Evolutionary conservation across 2,329 filamentous ascomycete genomes (phyloP), one percentile per base, ranked within the genome.

Genomic region (Claviceps citrina): DNA sequence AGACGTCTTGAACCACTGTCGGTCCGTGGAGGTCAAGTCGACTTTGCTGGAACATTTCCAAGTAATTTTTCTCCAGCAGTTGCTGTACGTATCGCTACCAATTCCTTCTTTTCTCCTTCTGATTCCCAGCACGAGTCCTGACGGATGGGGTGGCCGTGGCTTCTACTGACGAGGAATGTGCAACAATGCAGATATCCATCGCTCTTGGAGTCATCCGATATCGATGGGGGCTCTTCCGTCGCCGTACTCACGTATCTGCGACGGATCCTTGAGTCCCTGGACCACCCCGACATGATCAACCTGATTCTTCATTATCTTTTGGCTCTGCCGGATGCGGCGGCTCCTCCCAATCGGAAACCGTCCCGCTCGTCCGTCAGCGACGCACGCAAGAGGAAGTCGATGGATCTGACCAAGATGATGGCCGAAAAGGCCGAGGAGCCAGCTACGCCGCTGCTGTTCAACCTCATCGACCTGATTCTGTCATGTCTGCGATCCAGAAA

Each of bases 21-120:
- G 79, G 51, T 96, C 89, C 3, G 69, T 78, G 1, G 89, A 96
- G 55, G 85, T 98, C 49, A 91, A 89, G 56, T 84, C 84, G 48
- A 95, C 87, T 1, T 66, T 98, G 38, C 70, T 98, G 25, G 91
- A 98, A 56, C 91, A 98, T 60, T 98, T 98, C 54, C 87, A 95
- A 56, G 82, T 96, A 49, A 76, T 98, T 26, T 98, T 98, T 57
- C 66, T 98, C 39, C 85, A 95, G 59, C 91, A 98, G 59, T 66
- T 98, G 52, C 64, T 98, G 76, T 96, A 62, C 55, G 80, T 63
- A 9, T 22, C 9, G n/a, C n/a, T n/a, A n/a, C n/a, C n/a, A n/a
- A n/a, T n/a, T n/a, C 18, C 4, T 4, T 12, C 5, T 15, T 1
- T 24, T n/a, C n/a, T n/a, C n/a, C n/a, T n/a, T n/a, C n/a, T n/a